These are phyloP conservation scores for Ascochyta clinopodiicola DNA, from an alignment of 2,329 filamentous ascomycete species.

Conservation along the genomic window DNA sequence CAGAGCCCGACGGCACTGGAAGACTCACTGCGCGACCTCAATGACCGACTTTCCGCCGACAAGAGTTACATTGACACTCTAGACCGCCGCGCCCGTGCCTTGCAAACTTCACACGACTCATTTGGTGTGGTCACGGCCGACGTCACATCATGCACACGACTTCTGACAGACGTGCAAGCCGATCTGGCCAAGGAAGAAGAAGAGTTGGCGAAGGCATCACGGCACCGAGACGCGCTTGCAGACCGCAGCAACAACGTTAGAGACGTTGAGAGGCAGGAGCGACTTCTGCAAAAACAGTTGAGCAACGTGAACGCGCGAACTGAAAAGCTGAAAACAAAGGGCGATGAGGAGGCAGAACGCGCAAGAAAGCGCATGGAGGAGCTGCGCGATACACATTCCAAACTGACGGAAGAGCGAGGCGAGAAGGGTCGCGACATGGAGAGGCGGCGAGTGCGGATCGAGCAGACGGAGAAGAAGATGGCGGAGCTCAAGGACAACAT, in stretches of 20 bases:
- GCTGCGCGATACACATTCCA: slow-evolving; percentile 77
- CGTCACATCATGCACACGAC: slow-evolving; percentile 84
- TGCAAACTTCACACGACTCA: slow-evolving; percentile 91
- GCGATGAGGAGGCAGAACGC: slow-evolving; percentile 78
- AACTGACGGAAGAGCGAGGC: slow-evolving; percentile 80
- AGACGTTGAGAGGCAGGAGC: slow-evolving; percentile 89
- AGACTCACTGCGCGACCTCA: slow-evolving; percentile 79
- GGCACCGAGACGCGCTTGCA: slow-evolving; percentile 84
- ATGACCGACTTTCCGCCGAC: slow-evolving; percentile 76
- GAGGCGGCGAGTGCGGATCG: slow-evolving; percentile 87
- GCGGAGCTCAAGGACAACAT: slow-evolving; percentile 96
- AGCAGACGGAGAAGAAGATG: slow-evolving; percentile 99
- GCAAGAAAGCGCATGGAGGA: slow-evolving; percentile 92
- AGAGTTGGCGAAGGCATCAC: slow-evolving; percentile 77
- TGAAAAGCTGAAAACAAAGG: slow-evolving; percentile 80
- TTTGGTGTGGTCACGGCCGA: slow-evolving; percentile 85
- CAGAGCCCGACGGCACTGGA: slow-evolving; percentile 87
- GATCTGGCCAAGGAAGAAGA: slow-evolving; percentile 92
- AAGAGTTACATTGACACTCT: slow-evolving; percentile 86
- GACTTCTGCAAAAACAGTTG: slow-evolving; percentile 81
- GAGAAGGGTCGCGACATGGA: slow-evolving; percentile 94
- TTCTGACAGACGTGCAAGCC: slow-evolving; percentile 84
- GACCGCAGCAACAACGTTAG: slow-evolving; percentile 88
- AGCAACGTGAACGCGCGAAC: slow-evolving; percentile 86
- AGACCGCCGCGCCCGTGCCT: slow-evolving; percentile 83